These are phyloP conservation scores for Drechslera avenae DNA, from an alignment of 2,329 filamentous ascomycete species.

Conservation along the genomic window DNA sequence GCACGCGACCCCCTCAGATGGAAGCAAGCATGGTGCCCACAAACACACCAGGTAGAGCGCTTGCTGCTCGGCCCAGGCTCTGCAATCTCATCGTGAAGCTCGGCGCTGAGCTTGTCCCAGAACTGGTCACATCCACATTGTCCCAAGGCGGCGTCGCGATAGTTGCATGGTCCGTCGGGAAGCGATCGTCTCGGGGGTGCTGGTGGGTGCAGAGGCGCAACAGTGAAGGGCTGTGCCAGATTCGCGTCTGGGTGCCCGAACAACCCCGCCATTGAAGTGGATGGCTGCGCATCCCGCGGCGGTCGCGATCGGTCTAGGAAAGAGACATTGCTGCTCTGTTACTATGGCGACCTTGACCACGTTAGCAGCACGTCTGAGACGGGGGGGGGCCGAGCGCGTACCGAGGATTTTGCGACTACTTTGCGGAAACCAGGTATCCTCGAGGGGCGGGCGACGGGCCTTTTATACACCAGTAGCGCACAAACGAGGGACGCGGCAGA, in stretches of 20 bases:
- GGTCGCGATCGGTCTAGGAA: constrained; percentile 34
- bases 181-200: constrained; percentile 42
- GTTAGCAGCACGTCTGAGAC: constrained; percentile 31
- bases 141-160: constrained; percentile 54
- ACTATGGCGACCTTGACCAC: constrained; percentile 26
- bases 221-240: constrained; percentile 21
- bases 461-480: constrained; percentile 24
- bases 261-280: constrained; percentile 45
- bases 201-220: constrained; percentile 21
- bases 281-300: constrained; percentile 40
- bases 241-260: constrained; percentile 33
- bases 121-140: constrained; percentile 62
- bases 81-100: constrained; percentile 38
- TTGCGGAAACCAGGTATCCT: constrained; percentile 20
- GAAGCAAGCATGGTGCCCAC: constrained; percentile 63
- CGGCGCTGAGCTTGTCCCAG: constrained; percentile 50
- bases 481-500: constrained; percentile 17
- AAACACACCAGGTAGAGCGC: constrained; percentile 56
- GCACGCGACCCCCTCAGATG: constrained; percentile 48
- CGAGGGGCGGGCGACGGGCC: constrained; percentile 17
- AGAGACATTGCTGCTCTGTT: constrained; percentile 33
- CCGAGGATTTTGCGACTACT: constrained; percentile 32
- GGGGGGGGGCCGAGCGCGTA: constrained; percentile 35
- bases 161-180: constrained; percentile 60
- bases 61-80: constrained; percentile 32